phyloP scores from a whole-genome alignment of 1,139 yeast species.

The Geotrichum fermentans region DNA sequence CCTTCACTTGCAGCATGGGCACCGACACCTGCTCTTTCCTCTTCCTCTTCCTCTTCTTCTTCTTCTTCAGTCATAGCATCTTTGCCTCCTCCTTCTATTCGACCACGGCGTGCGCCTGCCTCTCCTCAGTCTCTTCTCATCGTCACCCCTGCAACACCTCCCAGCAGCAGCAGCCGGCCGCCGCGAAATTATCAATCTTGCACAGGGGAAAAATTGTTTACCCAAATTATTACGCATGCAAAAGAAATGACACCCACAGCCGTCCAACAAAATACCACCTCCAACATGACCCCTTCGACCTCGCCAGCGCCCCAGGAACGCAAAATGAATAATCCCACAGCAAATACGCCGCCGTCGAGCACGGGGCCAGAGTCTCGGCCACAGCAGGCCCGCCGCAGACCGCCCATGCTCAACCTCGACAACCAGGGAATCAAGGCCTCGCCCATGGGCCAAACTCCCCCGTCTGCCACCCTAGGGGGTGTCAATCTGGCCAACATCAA shows the following conservation, averaged over 20 bases:
- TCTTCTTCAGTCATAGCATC: background rate
- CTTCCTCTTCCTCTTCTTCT: background rate
- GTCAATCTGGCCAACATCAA: constrained; percentile 14
- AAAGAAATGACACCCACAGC: too few relatives aligned
- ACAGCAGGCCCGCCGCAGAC: constrained; percentile 14
- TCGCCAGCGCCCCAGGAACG: too few relatives aligned
- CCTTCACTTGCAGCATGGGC: too few relatives aligned
- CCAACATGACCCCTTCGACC: constrained; percentile 7
- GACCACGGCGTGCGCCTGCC: background rate
- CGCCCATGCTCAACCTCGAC: constrained; percentile 21
- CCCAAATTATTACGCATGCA: too few relatives aligned
- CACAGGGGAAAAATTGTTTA: too few relatives aligned
- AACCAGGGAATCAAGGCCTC: constrained; percentile 4
- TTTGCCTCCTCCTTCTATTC: background rate
- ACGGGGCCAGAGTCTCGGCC: background rate
- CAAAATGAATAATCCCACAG: too few relatives aligned
- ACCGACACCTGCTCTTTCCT: background rate
- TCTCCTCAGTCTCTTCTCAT: background rate
- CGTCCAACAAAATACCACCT: too few relatives aligned
- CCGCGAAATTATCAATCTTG: too few relatives aligned
- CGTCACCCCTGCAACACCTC: background rate
- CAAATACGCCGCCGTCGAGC: too few relatives aligned
- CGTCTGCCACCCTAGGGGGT: constrained; percentile 5
- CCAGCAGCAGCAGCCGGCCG: background rate
- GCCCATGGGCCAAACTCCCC: background rate